Conservation (phyloP, 2,329 filamentous ascomycete genomes). For the Leptographium radiaticola region DNA sequence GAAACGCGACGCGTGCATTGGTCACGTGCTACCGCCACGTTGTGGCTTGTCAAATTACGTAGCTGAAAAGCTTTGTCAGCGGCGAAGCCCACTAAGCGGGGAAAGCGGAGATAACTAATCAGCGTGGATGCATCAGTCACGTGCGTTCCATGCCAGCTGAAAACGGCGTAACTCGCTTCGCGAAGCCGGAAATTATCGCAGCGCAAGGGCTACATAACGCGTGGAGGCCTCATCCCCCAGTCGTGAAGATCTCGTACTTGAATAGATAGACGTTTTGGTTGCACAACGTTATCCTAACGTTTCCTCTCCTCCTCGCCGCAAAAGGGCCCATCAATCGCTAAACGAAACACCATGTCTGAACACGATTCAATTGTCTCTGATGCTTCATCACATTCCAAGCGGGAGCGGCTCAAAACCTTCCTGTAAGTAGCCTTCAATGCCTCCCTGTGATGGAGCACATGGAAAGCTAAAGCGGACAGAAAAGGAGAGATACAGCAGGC, state of each 20-base stretch:
- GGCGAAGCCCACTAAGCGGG: no score
- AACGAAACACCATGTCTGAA: background rate
- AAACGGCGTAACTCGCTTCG: background rate
- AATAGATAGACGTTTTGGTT: background rate
- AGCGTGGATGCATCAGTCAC: background rate
- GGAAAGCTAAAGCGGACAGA: background rate
- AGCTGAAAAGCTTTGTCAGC: no score
- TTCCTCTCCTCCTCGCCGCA: no score
- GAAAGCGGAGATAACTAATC: no score
- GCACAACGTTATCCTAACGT: background rate
- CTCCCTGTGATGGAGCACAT: background rate
- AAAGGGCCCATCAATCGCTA: background rate
- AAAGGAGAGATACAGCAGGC: conserved; percentile 4
- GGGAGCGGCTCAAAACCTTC: background rate
- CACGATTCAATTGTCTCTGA: background rate
- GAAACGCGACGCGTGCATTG: conserved; percentile 1
- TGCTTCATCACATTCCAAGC: background rate
- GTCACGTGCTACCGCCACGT: background rate
- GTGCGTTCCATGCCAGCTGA: background rate
- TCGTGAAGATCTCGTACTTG: background rate
- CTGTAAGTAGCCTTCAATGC: background rate
- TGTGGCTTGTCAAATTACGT: no score
- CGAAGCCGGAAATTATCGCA: background rate
- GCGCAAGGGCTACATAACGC: background rate
- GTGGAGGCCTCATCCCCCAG: background rate